These are phyloP conservation scores for Peniophora sp. DNA, from an alignment of 1,284 basidiomycete genomes.

Conservation along the genomic window DNA sequence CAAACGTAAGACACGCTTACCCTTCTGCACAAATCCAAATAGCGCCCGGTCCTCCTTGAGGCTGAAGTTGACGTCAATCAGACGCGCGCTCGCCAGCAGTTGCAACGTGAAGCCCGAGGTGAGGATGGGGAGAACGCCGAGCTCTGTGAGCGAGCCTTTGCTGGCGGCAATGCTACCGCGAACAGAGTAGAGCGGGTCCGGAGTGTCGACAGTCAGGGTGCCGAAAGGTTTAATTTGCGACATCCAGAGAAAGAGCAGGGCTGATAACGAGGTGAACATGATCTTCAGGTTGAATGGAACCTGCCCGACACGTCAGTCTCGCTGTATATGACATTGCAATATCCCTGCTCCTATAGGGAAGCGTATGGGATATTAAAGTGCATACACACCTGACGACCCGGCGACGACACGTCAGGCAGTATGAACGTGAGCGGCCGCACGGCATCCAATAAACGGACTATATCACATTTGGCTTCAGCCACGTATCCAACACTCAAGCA, in stretches of 20 bases:
- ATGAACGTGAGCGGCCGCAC: neutral
- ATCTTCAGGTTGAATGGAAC: slow-evolving; percentile 93
- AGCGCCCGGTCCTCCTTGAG: slow-evolving; percentile 94
- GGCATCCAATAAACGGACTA: neutral
- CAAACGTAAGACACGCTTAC: slow-evolving; percentile 38
- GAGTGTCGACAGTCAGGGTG: slow-evolving; percentile 95
- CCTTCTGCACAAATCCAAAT: slow-evolving; percentile 93
- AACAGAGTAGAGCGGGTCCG: slow-evolving; percentile 98
- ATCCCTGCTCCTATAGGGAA: no score
- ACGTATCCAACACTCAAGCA: neutral
- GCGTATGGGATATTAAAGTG: no score
- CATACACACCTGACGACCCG: neutral
- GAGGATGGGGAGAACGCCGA: slow-evolving; percentile 94
- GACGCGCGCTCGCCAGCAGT: slow-evolving; percentile 90
- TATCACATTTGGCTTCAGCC: neutral
- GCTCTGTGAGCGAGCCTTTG: slow-evolving; percentile 96
- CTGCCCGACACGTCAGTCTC: slow-evolving; percentile 26
- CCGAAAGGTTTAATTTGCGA: slow-evolving; percentile 94
- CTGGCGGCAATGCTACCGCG: slow-evolving; percentile 97
- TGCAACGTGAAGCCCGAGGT: slow-evolving; percentile 99
- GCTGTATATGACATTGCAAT: no score
- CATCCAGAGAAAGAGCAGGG: slow-evolving; percentile 94
- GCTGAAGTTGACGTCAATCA: slow-evolving; percentile 94
- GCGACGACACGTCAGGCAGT: neutral
- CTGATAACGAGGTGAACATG: slow-evolving; percentile 92